Base-by-base conservation (phyloP, 495 filamentous ascomycete species). In the Penicillium maclennaniae region DNA sequence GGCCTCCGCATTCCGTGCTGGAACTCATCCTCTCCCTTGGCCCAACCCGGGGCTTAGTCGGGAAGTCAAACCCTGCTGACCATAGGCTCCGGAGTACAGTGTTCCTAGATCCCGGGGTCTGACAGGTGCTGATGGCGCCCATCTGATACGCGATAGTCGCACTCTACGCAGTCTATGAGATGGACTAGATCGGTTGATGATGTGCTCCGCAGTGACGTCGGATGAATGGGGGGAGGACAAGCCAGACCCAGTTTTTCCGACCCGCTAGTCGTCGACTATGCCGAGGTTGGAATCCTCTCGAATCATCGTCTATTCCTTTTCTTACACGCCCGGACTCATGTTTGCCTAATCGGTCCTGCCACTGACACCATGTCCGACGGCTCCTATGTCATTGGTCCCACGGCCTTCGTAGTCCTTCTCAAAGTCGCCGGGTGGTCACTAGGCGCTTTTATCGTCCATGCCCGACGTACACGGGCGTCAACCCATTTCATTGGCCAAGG, bases 131-230 rank as follows among this genome's bases (percentile, higher is more conserved):
- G 7, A 44, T 26, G 2, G 14, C 21, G n/a, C n/a, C n/a, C 27
- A 45, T 58, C 47, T 54, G 56, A 58, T 58, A 58, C 47, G 37
- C 56, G 36, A 48, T 55, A 55, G 25, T 58, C 48, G 56, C 47
- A 51, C 41, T 34, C 27, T 26, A 42, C 17, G 20, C 39, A 34
- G 36, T 19, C 37, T 31, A 14, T 4, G 2, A 26, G 5, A 5
- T 16, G 1, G 44, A 15, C 15, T 39, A 7, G 47, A 56, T 51
- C 47, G 47, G 31, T 47, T 28, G 17, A 7, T 14, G 40, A 34
- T 15, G 28, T 53, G 8, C 56, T 47, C 60, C 60, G 60, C 31
- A 49, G 54, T 63, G 57, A 63, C 60, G 56, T 63, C 60, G 57
- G 49, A 60, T 56, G 56, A 62, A 60, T 50, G 60, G 58, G 39